Conservation (phyloP, 306 rosid species). For the Mimosa bimucronata region DNA sequence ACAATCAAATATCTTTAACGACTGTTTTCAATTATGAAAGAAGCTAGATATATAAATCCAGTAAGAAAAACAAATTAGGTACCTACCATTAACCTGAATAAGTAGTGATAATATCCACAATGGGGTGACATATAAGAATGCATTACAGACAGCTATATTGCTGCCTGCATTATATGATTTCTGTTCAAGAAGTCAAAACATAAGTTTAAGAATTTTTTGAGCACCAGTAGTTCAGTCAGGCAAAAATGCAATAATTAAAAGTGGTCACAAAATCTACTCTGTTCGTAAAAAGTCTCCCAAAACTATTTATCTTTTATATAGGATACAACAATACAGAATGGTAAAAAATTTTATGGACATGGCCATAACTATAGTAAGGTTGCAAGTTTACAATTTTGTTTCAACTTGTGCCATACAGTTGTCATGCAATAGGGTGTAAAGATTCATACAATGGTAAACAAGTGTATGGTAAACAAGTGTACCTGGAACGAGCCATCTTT, state of each 20-base stretch:
- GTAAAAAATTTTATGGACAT: neutral
- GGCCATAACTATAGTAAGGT: neutral
- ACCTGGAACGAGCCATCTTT: slow-evolving; percentile 91
- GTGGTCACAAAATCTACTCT: neutral
- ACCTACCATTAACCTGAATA: slow-evolving; percentile 4
- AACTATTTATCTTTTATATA: neutral
- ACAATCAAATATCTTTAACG: neutral
- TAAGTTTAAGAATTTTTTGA: neutral
- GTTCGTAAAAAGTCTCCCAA: neutral
- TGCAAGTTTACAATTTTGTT: slow-evolving; percentile 11
- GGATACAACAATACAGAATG: neutral
- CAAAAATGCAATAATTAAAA: neutral
- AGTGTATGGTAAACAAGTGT: too few species aligned
- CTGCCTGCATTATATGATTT: neutral
- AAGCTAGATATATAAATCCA: slow-evolving; percentile 4
- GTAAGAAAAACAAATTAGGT: slow-evolving; percentile 15
- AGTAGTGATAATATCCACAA: neutral
- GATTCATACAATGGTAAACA: slow-evolving; percentile 13
- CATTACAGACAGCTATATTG: neutral
- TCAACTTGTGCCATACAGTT: neutral
- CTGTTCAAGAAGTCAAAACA: neutral
- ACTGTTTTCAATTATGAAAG: slow-evolving; percentile 18
- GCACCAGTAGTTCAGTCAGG: neutral
- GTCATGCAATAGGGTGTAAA: slow-evolving; percentile 3
- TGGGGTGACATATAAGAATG: neutral